These are phyloP conservation scores for Cladophialophora bantiana DNA, from an alignment of 2,329 filamentous ascomycete species.

Conservation along the genomic window DNA sequence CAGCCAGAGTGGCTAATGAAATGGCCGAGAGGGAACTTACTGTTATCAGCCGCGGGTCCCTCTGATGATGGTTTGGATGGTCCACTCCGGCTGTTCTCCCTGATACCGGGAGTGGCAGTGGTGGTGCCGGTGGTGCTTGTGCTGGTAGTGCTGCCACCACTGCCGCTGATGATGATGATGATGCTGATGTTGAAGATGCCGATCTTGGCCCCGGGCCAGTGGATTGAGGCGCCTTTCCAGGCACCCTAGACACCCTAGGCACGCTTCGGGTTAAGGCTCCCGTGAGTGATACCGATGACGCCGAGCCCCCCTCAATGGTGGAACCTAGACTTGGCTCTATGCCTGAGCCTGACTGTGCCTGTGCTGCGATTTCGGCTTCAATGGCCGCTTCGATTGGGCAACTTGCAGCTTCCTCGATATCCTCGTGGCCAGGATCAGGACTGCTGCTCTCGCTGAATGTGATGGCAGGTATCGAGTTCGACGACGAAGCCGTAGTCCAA, in stretches of 20 bases:
- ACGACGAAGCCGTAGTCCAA: constrained; percentile 15
- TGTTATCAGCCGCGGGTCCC: constrained; percentile 33
- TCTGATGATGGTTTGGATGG: constrained; percentile 18
- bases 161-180: constrained; percentile 6
- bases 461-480: constrained; percentile 19
- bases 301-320: neutral
- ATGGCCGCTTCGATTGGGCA: neutral
- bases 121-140: neutral
- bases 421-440: neutral
- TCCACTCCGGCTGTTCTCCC: constrained; percentile 24
- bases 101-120: neutral
- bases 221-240: neutral
- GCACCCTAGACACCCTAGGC: too few relatives aligned
- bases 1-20: constrained; percentile 15
- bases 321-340: constrained; percentile 7
- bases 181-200: constrained; percentile 22
- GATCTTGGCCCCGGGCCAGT: constrained; percentile 14
- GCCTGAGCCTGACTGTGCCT: constrained; percentile 4
- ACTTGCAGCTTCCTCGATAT: neutral
- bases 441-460: constrained; percentile 8
- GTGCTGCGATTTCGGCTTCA: constrained; percentile 5
- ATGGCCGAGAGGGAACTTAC: constrained; percentile 20
- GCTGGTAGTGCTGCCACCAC: neutral
- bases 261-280: constrained; percentile 1
- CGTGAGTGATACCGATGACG: constrained; percentile 19